phyloP scores from a whole-genome alignment of 1,139 yeast genomes.

The Saccharomyces hybrid region DNA sequence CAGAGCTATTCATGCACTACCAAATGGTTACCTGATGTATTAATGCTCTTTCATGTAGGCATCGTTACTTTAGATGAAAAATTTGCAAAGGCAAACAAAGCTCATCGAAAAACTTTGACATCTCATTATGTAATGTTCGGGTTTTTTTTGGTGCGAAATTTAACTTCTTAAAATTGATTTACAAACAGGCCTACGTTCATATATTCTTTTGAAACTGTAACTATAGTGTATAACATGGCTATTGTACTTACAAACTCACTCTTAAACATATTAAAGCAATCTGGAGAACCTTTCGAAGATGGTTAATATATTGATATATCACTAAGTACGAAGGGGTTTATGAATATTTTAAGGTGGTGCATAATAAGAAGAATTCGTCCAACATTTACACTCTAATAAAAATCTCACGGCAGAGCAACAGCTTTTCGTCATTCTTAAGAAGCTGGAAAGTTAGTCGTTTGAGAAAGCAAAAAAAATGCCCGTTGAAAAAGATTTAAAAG shows the following conservation, averaged over 20 bases:
- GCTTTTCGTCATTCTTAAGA: background rate
- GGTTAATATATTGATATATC: too few relatives aligned
- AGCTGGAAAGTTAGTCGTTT: background rate
- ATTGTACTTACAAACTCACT: too few relatives aligned
- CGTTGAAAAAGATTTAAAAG: constrained; percentile 23
- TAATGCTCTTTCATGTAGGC: background rate
- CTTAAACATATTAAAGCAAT: too few relatives aligned
- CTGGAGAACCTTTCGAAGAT: too few relatives aligned
- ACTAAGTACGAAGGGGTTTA: too few relatives aligned
- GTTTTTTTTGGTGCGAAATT: background rate
- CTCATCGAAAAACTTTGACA: constrained; percentile 9
- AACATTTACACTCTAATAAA: background rate
- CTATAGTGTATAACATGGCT: background rate
- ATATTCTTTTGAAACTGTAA: background rate
- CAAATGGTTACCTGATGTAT: background rate
- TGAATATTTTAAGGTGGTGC: too few relatives aligned
- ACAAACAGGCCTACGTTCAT: background rate
- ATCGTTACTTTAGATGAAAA: background rate
- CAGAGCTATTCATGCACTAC: background rate
- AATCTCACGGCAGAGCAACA: background rate
- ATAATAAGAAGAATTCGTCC: too few relatives aligned
- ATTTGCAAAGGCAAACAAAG: constrained; percentile 1
- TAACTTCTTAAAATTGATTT: background rate
- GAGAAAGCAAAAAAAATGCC: constrained; percentile 15
- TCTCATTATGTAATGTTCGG: background rate